A percentile compares a stretch with the other conserved stretches of the same genome.
These are phyloP conservation scores for Solanum arcanum DNA, from an alignment of 257 asterid species.

Conservation along the genomic window DNA sequence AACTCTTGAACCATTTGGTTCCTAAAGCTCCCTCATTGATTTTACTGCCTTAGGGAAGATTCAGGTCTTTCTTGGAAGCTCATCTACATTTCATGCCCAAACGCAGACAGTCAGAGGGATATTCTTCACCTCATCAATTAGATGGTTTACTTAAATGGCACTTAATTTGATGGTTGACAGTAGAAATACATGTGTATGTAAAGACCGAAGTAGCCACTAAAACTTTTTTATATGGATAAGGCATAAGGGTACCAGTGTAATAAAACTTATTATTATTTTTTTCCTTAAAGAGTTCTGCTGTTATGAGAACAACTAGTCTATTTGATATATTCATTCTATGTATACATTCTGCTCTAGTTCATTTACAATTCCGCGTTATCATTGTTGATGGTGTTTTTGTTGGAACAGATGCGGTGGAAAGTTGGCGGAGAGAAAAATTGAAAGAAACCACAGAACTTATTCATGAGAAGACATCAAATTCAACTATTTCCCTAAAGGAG, in stretches of 20 bases:
- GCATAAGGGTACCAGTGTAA: neutral
- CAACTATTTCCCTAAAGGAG: slow-evolving; percentile 55
- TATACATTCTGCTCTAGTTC: neutral
- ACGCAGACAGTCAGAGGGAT: neutral
- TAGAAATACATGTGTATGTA: neutral
- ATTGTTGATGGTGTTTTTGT: slow-evolving; percentile 2
- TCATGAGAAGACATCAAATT: slow-evolving; percentile 33
- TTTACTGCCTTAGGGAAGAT: neutral
- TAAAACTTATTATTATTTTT: neutral
- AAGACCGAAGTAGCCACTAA: neutral
- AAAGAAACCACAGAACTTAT: slow-evolving; percentile 35
- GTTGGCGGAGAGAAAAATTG: slow-evolving; percentile 64
- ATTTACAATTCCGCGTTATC: neutral
- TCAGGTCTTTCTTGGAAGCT: neutral
- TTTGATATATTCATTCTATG: neutral
- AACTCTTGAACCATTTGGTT: neutral
- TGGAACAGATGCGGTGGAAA: slow-evolving; percentile 54
- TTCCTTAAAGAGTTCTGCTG: neutral
- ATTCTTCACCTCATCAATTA: neutral
- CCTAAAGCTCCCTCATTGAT: neutral
- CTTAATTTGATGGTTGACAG: neutral
- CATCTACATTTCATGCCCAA: neutral
- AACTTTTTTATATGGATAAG: neutral
- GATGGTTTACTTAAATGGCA: neutral
- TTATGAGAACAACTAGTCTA: neutral